Evolutionary conservation across 305 asterid species (phyloP), one percentile per base, ranked within the genome.

Genomic region (Fraxinus baroniana): DNA sequence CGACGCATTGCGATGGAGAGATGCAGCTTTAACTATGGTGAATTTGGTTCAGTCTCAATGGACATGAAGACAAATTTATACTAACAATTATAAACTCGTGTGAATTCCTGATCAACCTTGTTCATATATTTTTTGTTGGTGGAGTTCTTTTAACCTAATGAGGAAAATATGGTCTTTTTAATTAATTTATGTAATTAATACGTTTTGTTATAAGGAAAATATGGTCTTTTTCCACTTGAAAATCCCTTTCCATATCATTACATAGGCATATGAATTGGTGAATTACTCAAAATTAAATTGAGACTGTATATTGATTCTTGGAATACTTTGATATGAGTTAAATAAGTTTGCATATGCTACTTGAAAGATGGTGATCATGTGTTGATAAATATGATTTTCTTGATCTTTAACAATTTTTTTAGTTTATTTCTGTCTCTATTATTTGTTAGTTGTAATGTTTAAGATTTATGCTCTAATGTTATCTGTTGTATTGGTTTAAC

Each of bases 11-110:
- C 85, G 81, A 26, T 86, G 86, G 87, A 87, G 81, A 79, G 79
- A 79, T 60, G 87, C 83, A 64, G 89, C 87, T 6, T n/a, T 82
- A 0, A 52, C 76, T 76, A 52, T 89, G 88, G 52, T 89, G 26
- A 85, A 80, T 62, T 78, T 85, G 85, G 83, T 85, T 77, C 90
- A 77, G 35, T 84, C 87, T 36, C 89, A 86, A 36, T 78, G 86
- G 83, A 82, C 80, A 52, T 26, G 90, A 84, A 24, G 2, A 64
- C 9, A 24, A 2, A 26, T 24, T 0, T 18, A 12, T 66, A 26
- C 36, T 28, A 66, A 66, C 74, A 66, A 66, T 10, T 10, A 10
- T 4, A 7, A 18, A 24, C 12, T 64, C 73, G 20, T 22, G 18
- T 66, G 37, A 66, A 66, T 37, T 66, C 74, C 74, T 46, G 55